Evolutionary conservation across 2,329 filamentous ascomycete genomes (phyloP).

Genomic region (Orbilia blumenaviensis): DNA sequence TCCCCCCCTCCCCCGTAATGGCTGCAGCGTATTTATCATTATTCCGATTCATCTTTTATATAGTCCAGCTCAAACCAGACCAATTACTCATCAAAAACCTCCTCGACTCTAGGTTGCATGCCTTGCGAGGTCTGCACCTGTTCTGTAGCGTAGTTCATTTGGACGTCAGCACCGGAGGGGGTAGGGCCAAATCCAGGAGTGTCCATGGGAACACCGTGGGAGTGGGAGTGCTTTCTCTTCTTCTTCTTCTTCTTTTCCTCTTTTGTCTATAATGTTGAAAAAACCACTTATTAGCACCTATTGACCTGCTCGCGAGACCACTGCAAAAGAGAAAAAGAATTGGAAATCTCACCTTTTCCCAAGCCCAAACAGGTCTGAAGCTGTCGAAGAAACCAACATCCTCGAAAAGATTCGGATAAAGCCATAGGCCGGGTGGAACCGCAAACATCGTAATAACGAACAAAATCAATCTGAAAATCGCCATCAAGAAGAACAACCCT

Average conservation of each 20-base stretch:
- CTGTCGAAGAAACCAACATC: slow-evolving; percentile 98
- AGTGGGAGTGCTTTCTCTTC: slow-evolving; percentile 42
- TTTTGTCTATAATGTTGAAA: slow-evolving; percentile 19
- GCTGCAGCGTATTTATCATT: neutral
- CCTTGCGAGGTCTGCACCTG: slow-evolving; percentile 48
- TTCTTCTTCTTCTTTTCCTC: slow-evolving; percentile 54
- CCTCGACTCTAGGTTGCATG: slow-evolving; percentile 49
- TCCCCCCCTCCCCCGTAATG: neutral
- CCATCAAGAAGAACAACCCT: slow-evolving; percentile 95
- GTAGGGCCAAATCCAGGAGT: slow-evolving; percentile 39
- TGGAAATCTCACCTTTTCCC: slow-evolving; percentile 83
- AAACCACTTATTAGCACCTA: neutral
- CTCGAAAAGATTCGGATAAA: slow-evolving; percentile 97
- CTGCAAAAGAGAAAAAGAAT: neutral
- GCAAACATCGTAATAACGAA: slow-evolving; percentile 92
- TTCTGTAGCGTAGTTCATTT: slow-evolving; percentile 30
- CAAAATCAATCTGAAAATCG: slow-evolving; percentile 92
- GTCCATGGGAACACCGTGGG: slow-evolving; percentile 26
- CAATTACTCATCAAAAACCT: slow-evolving; percentile 51
- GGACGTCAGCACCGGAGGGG: slow-evolving; percentile 45
- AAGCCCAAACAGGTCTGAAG: slow-evolving; percentile 95
- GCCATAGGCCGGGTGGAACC: slow-evolving; percentile 87
- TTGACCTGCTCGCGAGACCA: neutral
- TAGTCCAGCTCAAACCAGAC: neutral
- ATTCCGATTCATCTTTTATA: neutral